Evolutionary conservation across 768 basidiomycete species (phyloP).

Genomic region (Hypsizygus marmoreus): DNA sequence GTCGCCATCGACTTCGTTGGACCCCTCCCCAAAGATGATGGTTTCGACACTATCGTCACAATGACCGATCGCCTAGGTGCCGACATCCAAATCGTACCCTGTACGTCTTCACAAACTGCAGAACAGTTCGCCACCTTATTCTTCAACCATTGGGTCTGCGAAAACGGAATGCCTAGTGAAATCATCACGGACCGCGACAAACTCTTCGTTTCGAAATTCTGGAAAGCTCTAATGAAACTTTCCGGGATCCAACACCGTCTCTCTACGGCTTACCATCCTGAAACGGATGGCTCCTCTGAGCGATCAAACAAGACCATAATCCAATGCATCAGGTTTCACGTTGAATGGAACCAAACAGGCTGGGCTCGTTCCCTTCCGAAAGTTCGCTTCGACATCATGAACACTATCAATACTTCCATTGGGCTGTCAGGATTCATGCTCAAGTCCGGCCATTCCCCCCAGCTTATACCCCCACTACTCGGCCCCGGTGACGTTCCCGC

Average conservation of each 20-base stretch:
- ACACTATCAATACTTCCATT: no score
- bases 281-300: constrained; percentile 31
- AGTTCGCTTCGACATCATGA: constrained; percentile 35
- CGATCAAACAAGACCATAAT: constrained; percentile 26
- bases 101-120: constrained; percentile 11
- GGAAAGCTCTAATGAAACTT: neutral
- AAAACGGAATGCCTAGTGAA: constrained; percentile 32
- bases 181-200: constrained; percentile 17
- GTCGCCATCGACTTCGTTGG: constrained; percentile 34
- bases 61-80: no score
- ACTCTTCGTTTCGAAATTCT: constrained; percentile 25
- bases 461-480: constrained; percentile 21
- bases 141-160: constrained; percentile 28
- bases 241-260: constrained; percentile 9
- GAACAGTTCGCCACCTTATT: constrained; percentile 22
- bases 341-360: constrained; percentile 23
- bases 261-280: constrained; percentile 30
- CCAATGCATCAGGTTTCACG: constrained; percentile 20
- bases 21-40: constrained; percentile 27
- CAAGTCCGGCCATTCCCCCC: constrained; percentile 17
- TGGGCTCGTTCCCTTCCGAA: constrained; percentile 28
- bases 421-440: no score
- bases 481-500: neutral
- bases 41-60: constrained; percentile 24
- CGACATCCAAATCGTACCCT: constrained; percentile 14